Evolutionary conservation across 208 protist genomes (phyloP).

Genomic region (Trypanosomatidae sp.): DNA sequence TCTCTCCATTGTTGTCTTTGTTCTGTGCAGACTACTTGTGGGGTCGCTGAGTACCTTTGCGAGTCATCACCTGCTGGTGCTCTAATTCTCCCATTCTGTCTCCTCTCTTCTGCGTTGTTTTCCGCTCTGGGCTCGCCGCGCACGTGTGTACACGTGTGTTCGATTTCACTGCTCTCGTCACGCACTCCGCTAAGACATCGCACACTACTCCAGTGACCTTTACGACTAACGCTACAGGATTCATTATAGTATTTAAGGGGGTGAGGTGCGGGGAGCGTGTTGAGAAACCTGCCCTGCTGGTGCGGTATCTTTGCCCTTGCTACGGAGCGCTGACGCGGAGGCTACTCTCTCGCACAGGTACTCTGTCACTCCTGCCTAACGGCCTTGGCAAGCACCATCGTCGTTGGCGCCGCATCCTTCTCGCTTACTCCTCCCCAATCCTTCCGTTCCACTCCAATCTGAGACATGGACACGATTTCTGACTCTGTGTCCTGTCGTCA

Average conservation of each 20-base stretch:
- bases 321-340: not conserved
- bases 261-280: not conserved
- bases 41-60: constrained; percentile 22
- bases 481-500: not conserved
- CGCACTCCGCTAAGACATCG: not conserved
- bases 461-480: not conserved
- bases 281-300: not conserved
- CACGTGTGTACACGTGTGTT: not conserved
- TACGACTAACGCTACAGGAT: not conserved
- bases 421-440: no score
- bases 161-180: not conserved
- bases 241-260: not conserved
- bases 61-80: constrained; percentile 16
- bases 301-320: not conserved
- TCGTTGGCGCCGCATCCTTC: not conserved
- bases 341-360: not conserved
- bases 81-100: constrained; percentile 3
- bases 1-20: constrained; percentile 43
- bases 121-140: not conserved
- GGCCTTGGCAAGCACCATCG: not conserved
- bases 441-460: not conserved
- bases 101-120: not conserved
- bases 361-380: not conserved
- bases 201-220: not conserved
- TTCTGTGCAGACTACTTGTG: constrained; percentile 34